Evolutionary conservation across 208 protist species (phyloP), one percentile per base, ranked within the genome.

Genomic region (Naegleria gruberi): DNA sequence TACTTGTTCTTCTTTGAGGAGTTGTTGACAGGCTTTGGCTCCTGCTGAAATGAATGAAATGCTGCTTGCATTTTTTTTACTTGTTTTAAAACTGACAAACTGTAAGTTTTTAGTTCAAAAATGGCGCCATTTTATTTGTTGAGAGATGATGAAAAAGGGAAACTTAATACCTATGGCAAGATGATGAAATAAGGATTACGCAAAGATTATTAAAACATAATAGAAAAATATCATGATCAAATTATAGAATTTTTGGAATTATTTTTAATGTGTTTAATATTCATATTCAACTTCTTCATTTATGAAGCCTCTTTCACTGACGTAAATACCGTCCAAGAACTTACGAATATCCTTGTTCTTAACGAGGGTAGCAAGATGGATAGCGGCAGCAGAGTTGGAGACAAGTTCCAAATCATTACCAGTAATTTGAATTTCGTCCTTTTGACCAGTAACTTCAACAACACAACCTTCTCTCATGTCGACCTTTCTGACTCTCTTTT

Each of bases 301-400:
- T 82, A 98, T 92, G 94, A 95, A 95, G 87, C 96, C 96, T 94
- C 98, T 99, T 85, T 98, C 97, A 93, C 96, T 96, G 44, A 99
- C 97, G 94, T 99, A 99, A 93, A 99, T 97, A 96, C 99, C 99
- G 94, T 99, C 99, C 19, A 99, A 94, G 98, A 99, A 99, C 97
- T 99, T 99, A 95, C 99, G 97, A 95, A 99, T 99, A 99, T 99
- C 99, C 96, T 99, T 99, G 90, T 98, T 96, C 94, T 96, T 98
- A 85, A 99, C 97, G 84, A 98, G 90, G 92, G 94, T 97, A 86
- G 97, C 94, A 94, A 99, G 94, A 90, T 99, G 97, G 94, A 99
- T 98, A 74, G 96, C 90, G 89, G 98, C 97, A 86, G 97, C 95
- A n/a, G 51, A 91, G 23, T 90, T 94, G 46, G 96, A 98, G 65